These are phyloP conservation scores for Cichorium intybus DNA, from an alignment of 140 eudicot species.

Conservation along the genomic window DNA sequence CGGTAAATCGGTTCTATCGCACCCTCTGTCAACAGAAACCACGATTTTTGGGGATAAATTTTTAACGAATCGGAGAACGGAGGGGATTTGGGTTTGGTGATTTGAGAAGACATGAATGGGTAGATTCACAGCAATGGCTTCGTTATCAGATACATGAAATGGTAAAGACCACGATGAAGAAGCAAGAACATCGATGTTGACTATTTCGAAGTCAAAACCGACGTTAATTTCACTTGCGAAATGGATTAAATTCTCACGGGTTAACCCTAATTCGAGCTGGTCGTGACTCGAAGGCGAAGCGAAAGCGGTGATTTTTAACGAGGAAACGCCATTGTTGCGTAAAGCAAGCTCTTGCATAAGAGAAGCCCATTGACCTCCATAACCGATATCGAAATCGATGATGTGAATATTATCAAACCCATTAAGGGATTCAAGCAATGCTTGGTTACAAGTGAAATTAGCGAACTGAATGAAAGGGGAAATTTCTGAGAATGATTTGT, in stretches of 20 bases:
- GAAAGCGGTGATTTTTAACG: constrained; percentile 71
- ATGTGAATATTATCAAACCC: constrained; percentile 63
- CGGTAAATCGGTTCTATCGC: constrained; percentile 76
- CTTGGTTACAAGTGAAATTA: constrained; percentile 85
- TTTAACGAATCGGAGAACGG: constrained; percentile 56
- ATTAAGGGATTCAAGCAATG: constrained; percentile 65
- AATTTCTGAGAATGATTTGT: constrained; percentile 72
- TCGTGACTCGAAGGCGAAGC: constrained; percentile 77
- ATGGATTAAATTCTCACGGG: constrained; percentile 67
- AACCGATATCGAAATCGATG: constrained; percentile 83
- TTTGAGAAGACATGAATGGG: constrained; percentile 61
- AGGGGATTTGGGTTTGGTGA: constrained; percentile 44
- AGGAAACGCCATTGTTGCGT: constrained; percentile 49
- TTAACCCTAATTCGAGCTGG: constrained; percentile 70
- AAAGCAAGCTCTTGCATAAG: constrained; percentile 87
- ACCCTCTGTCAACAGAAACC: constrained; percentile 77
- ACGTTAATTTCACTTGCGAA: constrained; percentile 67
- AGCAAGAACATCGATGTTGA: constrained; percentile 55
- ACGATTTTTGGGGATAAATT: constrained; percentile 65
- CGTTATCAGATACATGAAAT: constrained; percentile 45
- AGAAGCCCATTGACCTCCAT: constrained; percentile 95
- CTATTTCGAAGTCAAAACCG: constrained; percentile 57
- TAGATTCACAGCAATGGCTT: constrained; percentile 76
- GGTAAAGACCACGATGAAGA: constrained; percentile 56
- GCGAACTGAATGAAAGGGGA: constrained; percentile 84